phyloP scores from a whole-genome alignment of 371 early-diverging fungal genomes.

The Rhizopus microsporus region DNA sequence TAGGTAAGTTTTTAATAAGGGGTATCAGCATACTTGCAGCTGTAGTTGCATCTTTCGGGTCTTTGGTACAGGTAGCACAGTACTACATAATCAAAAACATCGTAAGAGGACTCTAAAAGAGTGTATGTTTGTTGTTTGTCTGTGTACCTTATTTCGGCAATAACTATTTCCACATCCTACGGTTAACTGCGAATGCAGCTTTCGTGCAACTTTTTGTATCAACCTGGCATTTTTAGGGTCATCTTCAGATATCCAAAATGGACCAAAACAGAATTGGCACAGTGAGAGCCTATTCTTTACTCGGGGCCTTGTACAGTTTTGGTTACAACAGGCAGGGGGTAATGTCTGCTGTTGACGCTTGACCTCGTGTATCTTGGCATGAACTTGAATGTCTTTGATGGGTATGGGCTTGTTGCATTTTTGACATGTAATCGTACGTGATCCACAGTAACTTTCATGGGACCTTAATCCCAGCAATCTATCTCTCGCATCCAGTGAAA shows the following conservation, averaged over 20 bases:
- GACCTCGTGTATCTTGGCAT: constrained; percentile 73
- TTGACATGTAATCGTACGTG: constrained; percentile 78
- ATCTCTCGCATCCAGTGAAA: constrained; percentile 64
- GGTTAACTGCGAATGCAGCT: constrained; percentile 77
- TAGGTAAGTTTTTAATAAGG: constrained; percentile 46
- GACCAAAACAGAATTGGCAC: constrained; percentile 82
- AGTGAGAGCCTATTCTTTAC: constrained; percentile 60
- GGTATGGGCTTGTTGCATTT: constrained; percentile 74
- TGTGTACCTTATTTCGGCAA: constrained; percentile 68
- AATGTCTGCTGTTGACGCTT: constrained; percentile 60
- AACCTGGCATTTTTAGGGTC: constrained; percentile 79
- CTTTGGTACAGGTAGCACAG: constrained; percentile 63
- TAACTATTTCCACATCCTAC: constrained; percentile 72
- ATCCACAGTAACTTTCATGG: constrained; percentile 89
- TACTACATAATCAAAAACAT: constrained; percentile 32
- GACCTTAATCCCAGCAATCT: constrained; percentile 63
- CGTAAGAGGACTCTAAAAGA: not conserved
- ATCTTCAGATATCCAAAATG: constrained; percentile 77
- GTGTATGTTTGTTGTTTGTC: not conserved
- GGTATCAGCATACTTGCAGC: constrained; percentile 66
- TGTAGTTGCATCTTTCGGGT: constrained; percentile 64
- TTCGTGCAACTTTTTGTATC: constrained; percentile 69
- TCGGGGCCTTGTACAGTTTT: constrained; percentile 63
- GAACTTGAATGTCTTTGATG: constrained; percentile 78
- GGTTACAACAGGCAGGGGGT: constrained; percentile 72